phyloP scores from a whole-genome alignment of 352 stramenopile species.

The Plasmopara muralis region DNA sequence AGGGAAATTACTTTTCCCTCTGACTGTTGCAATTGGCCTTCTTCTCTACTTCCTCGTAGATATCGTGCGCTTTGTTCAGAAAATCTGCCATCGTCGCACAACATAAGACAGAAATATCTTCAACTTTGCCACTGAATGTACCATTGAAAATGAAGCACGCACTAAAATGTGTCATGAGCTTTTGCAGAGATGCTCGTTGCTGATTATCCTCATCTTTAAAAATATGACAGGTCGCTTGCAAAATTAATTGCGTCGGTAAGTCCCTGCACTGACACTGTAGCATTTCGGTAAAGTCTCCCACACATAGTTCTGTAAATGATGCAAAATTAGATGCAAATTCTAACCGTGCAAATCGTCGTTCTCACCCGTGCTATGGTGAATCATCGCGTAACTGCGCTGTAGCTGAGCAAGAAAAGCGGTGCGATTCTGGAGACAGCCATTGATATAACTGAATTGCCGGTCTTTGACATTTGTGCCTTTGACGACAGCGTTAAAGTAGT shows the following conservation, averaged over 20 bases:
- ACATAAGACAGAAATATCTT: background rate
- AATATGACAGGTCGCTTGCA: slow-evolving; percentile 23
- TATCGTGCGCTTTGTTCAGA: slow-evolving; percentile 36
- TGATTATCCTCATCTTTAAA: too few species aligned
- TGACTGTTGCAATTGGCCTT: slow-evolving; percentile 23
- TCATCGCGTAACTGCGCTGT: too few species aligned
- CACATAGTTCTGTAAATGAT: slow-evolving; percentile 47
- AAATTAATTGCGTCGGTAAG: slow-evolving; percentile 33
- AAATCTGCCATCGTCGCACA: slow-evolving; percentile 30
- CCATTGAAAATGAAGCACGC: too few species aligned
- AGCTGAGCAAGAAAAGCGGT: too few species aligned
- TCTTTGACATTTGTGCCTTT: too few species aligned
- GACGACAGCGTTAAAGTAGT: too few species aligned
- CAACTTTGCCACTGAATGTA: slow-evolving; percentile 14
- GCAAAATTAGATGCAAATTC: background rate
- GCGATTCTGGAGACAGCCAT: too few species aligned
- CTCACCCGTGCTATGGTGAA: too few species aligned
- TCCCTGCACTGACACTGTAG: slow-evolving; percentile 51
- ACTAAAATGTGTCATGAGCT: too few species aligned
- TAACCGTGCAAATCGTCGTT: too few species aligned
- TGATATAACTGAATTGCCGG: too few species aligned
- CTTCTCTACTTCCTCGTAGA: slow-evolving; percentile 31
- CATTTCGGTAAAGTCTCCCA: slow-evolving; percentile 54
- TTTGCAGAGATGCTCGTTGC: too few species aligned
- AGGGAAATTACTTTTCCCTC: background rate